These are phyloP conservation scores for Dendrocalamus latiflorus DNA, from an alignment of 202 grass and related monocot genomes.

Conservation along the genomic window DNA sequence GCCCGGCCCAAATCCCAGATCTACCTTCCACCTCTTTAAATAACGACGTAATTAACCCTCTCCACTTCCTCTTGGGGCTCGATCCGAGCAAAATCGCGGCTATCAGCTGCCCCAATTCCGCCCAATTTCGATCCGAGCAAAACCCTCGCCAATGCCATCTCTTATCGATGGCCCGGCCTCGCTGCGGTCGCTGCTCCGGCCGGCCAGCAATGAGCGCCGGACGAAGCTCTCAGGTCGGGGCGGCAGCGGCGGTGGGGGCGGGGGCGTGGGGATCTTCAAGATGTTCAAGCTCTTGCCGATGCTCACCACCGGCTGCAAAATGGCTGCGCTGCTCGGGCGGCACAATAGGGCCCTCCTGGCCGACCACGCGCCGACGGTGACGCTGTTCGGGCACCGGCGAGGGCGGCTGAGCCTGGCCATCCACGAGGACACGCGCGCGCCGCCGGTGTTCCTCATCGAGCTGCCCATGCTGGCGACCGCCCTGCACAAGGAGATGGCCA, in stretches of 20 bases:
- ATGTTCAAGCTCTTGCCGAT: conserved; percentile 98
- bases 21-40: not conserved
- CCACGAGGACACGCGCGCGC: conserved; percentile 89
- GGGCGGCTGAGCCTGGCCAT: conserved; percentile 80
- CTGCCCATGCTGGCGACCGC: conserved; percentile 73
- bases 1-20: too few species aligned
- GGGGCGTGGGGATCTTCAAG: conserved; percentile 54
- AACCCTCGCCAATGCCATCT: conserved; percentile 50
- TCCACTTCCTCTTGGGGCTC: not conserved
- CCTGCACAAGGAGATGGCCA: conserved; percentile 84
- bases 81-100: not conserved
- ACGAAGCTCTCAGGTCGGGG: conserved; percentile 26
- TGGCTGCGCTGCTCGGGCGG: conserved; percentile 75
- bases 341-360: conserved; percentile 68
- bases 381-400: conserved; percentile 73
- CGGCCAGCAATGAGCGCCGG: conserved; percentile 49
- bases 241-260: not conserved
- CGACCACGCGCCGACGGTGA: conserved; percentile 78
- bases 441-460: conserved; percentile 87
- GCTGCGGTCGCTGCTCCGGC: conserved; percentile 60
- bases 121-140: conserved; percentile 5
- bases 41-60: conserved; percentile 7
- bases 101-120: conserved; percentile 18
- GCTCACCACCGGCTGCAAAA: conserved; percentile 91
- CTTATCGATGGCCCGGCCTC: conserved; percentile 45